Conservation (phyloP, 805 yeast genomes). For the Schwanniomyces polymorphus region DNA sequence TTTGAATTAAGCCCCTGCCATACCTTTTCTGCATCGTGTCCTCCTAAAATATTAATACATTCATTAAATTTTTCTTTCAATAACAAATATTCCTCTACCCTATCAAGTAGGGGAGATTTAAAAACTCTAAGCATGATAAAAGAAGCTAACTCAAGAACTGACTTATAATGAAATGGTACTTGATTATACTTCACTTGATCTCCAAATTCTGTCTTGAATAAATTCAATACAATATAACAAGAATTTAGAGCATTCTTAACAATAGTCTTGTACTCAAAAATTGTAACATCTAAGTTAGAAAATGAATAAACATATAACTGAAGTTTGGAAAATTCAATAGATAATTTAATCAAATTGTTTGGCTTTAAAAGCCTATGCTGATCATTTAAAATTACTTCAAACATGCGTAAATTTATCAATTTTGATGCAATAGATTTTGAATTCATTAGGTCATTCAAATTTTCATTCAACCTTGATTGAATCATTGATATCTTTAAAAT, state of each 20-base stretch:
- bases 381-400: constrained; percentile 38
- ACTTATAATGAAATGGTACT: constrained; percentile 42
- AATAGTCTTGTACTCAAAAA: constrained; percentile 26
- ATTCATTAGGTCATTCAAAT: constrained; percentile 31
- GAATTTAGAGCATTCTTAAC: constrained; percentile 27
- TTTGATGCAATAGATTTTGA: constrained; percentile 23
- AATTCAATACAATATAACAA: constrained; percentile 25
- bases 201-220: constrained; percentile 18
- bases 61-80: constrained; percentile 23
- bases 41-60: constrained; percentile 16
- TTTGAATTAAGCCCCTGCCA: constrained; percentile 25
- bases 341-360: constrained; percentile 24
- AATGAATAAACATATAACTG: constrained; percentile 39
- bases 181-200: constrained; percentile 22
- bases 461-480: constrained; percentile 41
- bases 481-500: constrained; percentile 32
- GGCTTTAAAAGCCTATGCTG: constrained; percentile 12
- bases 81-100: constrained; percentile 21
- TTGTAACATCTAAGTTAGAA: constrained; percentile 20
- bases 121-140: constrained; percentile 30
- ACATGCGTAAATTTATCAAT: constrained; percentile 41
- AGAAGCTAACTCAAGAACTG: constrained; percentile 33
- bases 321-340: constrained; percentile 36
- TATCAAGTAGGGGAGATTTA: constrained; percentile 29
- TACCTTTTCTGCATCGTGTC: constrained; percentile 7